Base-by-base conservation (phyloP, 345 rosid species). In the Salix udensis region DNA sequence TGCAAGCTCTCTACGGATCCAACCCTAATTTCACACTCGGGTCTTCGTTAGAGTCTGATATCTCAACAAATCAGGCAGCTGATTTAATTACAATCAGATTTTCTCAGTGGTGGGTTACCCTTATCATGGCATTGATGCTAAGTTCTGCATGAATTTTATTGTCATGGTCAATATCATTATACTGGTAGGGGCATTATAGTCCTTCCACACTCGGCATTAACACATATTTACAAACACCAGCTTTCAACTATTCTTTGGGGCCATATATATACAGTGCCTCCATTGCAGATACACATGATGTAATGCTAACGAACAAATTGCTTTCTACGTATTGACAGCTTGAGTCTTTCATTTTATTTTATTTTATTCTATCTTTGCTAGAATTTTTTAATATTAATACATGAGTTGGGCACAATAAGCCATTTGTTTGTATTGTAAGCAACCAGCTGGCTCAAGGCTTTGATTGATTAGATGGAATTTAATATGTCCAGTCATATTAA, bases 1-100 rank as follows among this genome's bases (percentile, higher is more conserved):
- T 89, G 19, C 98, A 92, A 79, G 88, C 92, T 76, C 80, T 94
- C 9, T 90, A 90, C 58, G 98, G 97, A 72, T 86, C 93, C 2
- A 94, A 92, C 80, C 95, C 92, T 71, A 89, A 91, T 76, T 91
- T 85, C 67, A 88, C 82, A 2, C 60, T 86, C 62, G 87, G 83
- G 53, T 79, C 89, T 21, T 85, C 83, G 73, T 78, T 86, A 74
- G 96, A 84, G 71, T 91, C 92, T n/a, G 94, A 90, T 65, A 86
- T 87, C 84, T 88, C 93, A 1, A 80, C 87, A 0, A 90, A 83
- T 77, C 68, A 68, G 6, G 91, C 77, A 6, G 68, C 36, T 85
- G 55, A 67, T 76, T 78, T 40, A 39, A 37, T 64, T 52, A 83
- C 67, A 79, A 68, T 75, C 69, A 66, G 78, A 74, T 68, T 80